Percentiles rank a stretch among this genome's conserved stretches.
phyloP scores from a whole-genome alignment of 257 asterid species.

The Plectranthus barbatus region DNA sequence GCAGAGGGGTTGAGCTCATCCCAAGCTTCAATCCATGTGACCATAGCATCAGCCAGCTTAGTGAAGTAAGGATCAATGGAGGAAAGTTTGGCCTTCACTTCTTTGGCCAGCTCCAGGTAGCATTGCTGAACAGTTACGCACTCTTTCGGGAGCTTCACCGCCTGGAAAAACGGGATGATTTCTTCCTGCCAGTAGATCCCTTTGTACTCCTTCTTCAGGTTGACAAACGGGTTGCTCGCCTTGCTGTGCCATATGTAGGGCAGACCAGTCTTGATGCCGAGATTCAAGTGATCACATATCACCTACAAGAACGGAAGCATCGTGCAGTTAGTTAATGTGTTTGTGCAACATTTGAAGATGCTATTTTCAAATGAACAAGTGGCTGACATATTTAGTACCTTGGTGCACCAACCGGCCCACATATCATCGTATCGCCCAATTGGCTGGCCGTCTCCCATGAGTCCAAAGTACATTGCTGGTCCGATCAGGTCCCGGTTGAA shows the following conservation, averaged over 20 bases:
- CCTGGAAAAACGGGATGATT: slow-evolving; percentile 62
- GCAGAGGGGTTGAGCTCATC: slow-evolving; percentile 68
- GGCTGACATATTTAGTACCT: slow-evolving; percentile 29
- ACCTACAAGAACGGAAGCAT: slow-evolving; percentile 29
- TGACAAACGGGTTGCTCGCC: slow-evolving; percentile 90
- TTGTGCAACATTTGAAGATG: not conserved
- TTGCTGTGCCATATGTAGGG: slow-evolving; percentile 91
- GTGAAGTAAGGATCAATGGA: slow-evolving; percentile 53
- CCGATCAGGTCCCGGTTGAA: slow-evolving; percentile 75
- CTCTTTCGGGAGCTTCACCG: slow-evolving; percentile 45
- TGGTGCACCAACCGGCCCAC: slow-evolving; percentile 94
- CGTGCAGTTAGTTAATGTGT: not conserved
- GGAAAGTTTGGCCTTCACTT: slow-evolving; percentile 54
- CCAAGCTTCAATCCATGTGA: slow-evolving; percentile 84
- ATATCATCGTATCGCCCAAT: slow-evolving; percentile 82
- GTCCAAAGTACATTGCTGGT: slow-evolving; percentile 92
- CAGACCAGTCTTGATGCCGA: slow-evolving; percentile 68
- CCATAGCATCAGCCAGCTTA: slow-evolving; percentile 74
- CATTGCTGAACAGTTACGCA: slow-evolving; percentile 60
- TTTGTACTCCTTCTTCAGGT: too few species aligned
- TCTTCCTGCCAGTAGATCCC: slow-evolving; percentile 87
- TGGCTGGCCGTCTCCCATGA: slow-evolving; percentile 90
- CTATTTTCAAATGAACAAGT: not conserved
- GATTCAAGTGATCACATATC: slow-evolving; percentile 62
- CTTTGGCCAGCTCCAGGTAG: slow-evolving; percentile 58